Conservation (phyloP, 2,329 filamentous ascomycete genomes). For the Chaetomiaceae sp. region DNA sequence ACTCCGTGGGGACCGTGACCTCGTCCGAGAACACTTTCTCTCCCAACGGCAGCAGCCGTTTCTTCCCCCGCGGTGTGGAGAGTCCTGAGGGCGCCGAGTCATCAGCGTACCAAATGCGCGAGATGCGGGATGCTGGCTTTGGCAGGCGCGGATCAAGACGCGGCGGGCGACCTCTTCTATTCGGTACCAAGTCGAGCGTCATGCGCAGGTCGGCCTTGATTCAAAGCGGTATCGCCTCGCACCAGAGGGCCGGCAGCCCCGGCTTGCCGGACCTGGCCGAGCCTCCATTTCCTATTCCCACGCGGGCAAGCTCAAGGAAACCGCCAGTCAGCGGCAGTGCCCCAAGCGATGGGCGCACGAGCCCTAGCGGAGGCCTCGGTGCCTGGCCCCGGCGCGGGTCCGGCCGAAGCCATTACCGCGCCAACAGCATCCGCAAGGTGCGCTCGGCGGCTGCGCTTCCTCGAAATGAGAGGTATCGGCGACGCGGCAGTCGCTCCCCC, state of each 20-base stretch:
- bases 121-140: constrained; percentile 22
- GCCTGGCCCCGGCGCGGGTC: constrained; percentile 49
- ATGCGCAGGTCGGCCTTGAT: constrained; percentile 78
- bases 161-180: constrained; percentile 26
- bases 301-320: constrained; percentile 77
- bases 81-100: constrained; percentile 17
- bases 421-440: constrained; percentile 69
- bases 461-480: constrained; percentile 43
- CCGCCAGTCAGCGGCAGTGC: constrained; percentile 59
- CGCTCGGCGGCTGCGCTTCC: constrained; percentile 74
- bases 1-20: constrained; percentile 33
- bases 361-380: constrained; percentile 60
- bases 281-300: constrained; percentile 89
- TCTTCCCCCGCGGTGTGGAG: constrained; percentile 12
- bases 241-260: constrained; percentile 60
- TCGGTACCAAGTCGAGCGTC: constrained; percentile 45
- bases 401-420: constrained; percentile 44
- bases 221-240: constrained; percentile 67
- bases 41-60: constrained; percentile 27
- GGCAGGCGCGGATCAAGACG: constrained; percentile 20
- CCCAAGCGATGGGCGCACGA: constrained; percentile 66
- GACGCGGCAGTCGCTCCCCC: constrained; percentile 53
- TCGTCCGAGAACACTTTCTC: constrained; percentile 39
- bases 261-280: constrained; percentile 53
- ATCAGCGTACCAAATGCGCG: constrained; percentile 15